A percentile compares a stretch with the other conserved stretches of the same genome.
Evolutionary conservation across 1,284 basidiomycete species (phyloP).

Genomic region (Apiotrichum montevideense): DNA sequence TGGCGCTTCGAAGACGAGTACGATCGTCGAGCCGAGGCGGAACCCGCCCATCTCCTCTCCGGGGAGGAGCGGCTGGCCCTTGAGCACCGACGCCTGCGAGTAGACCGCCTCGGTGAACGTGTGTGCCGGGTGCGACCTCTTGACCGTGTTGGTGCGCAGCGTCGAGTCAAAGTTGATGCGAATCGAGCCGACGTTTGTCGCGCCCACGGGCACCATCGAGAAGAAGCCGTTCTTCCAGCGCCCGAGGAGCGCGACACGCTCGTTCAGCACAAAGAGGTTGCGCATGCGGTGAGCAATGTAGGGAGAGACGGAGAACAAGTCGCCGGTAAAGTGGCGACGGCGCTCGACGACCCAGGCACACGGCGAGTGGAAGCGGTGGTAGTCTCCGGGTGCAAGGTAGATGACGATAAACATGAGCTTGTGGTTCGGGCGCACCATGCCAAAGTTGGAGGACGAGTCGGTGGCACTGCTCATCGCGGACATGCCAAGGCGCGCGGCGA

Average conservation of each 20-base stretch:
- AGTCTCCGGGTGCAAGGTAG: conserved; percentile 97
- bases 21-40: conserved; percentile 89
- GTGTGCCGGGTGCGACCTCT: conserved; percentile 65
- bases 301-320: conserved; percentile 93
- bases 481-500: conserved; percentile 40
- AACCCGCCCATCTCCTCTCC: conserved; percentile 99
- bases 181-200: conserved; percentile 96
- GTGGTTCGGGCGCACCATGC: conserved; percentile 54
- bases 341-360: conserved; percentile 96
- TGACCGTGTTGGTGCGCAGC: conserved; percentile 74
- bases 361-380: conserved; percentile 95
- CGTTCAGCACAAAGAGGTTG: conserved; percentile 94
- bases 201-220: conserved; percentile 93
- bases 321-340: conserved; percentile 90
- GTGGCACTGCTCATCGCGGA: conserved; percentile 53
- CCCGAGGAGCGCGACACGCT: conserved; percentile 92
- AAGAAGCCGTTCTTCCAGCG: conserved; percentile 96
- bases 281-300: conserved; percentile 88
- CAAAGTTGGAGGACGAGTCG: conserved; percentile 47
- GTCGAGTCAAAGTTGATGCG: conserved; percentile 92
- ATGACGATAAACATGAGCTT: conserved; percentile 88
- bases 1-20: conserved; percentile 94
- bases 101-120: conserved; percentile 92
- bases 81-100: conserved; percentile 70
- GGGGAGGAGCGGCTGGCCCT: conserved; percentile 77